Evolutionary conservation across 257 asterid genomes (phyloP).

Genomic region (Nicotiana paniculata): DNA sequence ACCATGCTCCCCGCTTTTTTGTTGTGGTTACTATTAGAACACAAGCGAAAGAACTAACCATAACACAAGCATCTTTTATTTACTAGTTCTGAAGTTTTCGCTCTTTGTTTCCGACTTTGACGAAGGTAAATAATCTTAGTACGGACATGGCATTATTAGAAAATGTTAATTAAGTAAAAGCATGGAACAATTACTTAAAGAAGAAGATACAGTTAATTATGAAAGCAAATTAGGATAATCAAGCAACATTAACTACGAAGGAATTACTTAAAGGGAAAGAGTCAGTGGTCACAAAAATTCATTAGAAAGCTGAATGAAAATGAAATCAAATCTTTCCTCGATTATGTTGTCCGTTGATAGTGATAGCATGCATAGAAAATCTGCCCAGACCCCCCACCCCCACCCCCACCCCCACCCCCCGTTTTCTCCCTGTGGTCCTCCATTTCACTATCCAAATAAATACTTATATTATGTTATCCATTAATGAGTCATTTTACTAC

Average conservation of each 20-base stretch:
- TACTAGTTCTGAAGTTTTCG: too few relatives aligned
- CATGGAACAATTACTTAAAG: neutral
- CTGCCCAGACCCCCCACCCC: neutral
- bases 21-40: too few relatives aligned
- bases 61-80: too few relatives aligned
- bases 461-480: slow-evolving; percentile 2
- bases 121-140: neutral
- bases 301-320: slow-evolving; percentile 24
- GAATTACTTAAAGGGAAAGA: neutral
- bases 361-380: slow-evolving; percentile 33
- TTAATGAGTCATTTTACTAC: neutral
- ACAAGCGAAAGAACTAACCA: too few relatives aligned
- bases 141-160: neutral
- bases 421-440: slow-evolving; percentile 30
- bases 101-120: too few relatives aligned
- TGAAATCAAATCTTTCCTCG: slow-evolving; percentile 49
- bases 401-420: neutral
- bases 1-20: too few relatives aligned
- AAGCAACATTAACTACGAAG: neutral
- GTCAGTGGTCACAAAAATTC: slow-evolving; percentile 1
- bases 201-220: neutral
- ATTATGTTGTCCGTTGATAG: slow-evolving; percentile 49
- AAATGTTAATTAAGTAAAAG: neutral
- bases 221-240: neutral
- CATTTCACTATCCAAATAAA: neutral